phyloP scores from a whole-genome alignment of 164 flowering plant genomes.

The Umbellularia californica region DNA sequence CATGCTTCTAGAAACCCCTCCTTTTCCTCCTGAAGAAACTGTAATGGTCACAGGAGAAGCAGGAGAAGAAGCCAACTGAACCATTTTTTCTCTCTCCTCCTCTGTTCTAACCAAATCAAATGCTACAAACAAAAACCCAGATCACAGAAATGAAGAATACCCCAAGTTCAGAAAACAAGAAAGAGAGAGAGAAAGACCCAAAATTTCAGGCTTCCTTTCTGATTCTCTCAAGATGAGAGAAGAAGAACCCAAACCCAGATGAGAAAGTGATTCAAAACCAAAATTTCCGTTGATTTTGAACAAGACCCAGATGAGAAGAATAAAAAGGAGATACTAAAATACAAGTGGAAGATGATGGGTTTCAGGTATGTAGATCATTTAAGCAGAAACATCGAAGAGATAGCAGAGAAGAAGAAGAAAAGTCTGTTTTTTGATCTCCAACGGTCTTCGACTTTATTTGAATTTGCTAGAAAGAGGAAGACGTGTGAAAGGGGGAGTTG shows the following conservation, averaged over 20 bases:
- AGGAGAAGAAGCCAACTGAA: conserved; percentile 41
- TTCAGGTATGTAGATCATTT: conserved; percentile 7
- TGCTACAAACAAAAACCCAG: not conserved
- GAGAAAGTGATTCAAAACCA: not conserved
- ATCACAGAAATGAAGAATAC: not conserved
- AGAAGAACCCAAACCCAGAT: not conserved
- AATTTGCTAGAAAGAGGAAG: not conserved
- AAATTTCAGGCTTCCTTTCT: not conserved
- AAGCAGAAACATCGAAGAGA: not conserved
- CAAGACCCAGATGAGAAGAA: not conserved
- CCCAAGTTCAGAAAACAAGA: not conserved
- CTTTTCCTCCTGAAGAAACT: conserved; percentile 54
- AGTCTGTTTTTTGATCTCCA: not conserved
- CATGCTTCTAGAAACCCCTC: conserved; percentile 33
- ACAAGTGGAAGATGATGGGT: not conserved
- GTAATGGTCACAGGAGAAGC: conserved; percentile 74
- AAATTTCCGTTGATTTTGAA: not conserved
- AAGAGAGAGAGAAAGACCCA: not conserved
- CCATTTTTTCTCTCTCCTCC: conserved; percentile 35
- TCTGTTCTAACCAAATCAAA: not conserved
- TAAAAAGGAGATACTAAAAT: not conserved
- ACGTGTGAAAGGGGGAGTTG: not conserved
- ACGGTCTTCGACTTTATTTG: conserved; percentile 12
- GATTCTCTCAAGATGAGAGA: not conserved
- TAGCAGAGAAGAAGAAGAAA: not conserved